These are phyloP conservation scores for Maudiozyma humilis DNA, from an alignment of 1,139 yeast species.

Conservation along the genomic window DNA sequence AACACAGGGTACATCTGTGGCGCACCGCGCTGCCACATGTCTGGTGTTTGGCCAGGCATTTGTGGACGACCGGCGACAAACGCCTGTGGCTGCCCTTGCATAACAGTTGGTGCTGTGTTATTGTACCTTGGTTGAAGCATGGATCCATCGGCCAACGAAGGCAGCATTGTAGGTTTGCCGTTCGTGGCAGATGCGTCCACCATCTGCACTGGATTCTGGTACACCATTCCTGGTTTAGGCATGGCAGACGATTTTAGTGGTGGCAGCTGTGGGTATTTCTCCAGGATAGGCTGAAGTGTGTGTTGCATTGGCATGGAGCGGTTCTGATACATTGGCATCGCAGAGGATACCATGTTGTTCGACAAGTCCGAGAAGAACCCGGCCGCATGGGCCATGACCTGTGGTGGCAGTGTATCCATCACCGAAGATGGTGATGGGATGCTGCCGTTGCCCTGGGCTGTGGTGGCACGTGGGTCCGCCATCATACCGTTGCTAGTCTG, in stretches of 20 bases:
- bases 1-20: not conserved
- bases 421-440: conserved; percentile 5
- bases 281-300: conserved; percentile 2
- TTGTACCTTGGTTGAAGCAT: conserved; percentile 6
- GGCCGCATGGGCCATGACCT: conserved; percentile 15
- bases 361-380: conserved; percentile 22
- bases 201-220: not conserved
- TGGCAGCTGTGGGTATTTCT: conserved; percentile 8
- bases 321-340: conserved; percentile 4
- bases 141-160: conserved; percentile 7
- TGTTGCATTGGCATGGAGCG: conserved; percentile 2
- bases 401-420: conserved; percentile 4
- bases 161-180: not conserved
- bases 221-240: not conserved
- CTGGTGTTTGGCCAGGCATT: not conserved
- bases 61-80: not conserved
- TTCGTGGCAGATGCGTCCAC: not conserved
- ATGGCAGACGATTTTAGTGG: not conserved
- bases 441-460: too few species aligned
- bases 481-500: conserved; percentile 10
- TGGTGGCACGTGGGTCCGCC: too few species aligned
- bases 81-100: not conserved
- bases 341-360: conserved; percentile 17
- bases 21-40: not conserved
- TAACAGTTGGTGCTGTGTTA: not conserved